Evolutionary conservation across 768 basidiomycete species (phyloP), one percentile per base, ranked within the genome.

Genomic region (Serendipita sp.): DNA sequence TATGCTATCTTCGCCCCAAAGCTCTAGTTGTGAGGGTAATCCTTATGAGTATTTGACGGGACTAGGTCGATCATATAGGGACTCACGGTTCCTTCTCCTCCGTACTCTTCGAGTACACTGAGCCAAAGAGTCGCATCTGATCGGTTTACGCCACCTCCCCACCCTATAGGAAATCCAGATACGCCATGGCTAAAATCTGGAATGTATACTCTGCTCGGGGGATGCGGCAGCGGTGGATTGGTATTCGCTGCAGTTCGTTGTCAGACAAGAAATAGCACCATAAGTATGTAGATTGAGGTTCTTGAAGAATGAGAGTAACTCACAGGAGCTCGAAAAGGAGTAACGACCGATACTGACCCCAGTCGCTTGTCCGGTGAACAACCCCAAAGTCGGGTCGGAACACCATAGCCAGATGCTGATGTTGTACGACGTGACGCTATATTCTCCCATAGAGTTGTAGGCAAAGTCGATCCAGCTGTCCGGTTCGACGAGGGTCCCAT

Each of bases 341-440:
- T 72, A 79, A 5, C 74, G 70, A 38, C 79, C 78, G 64, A 79
- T 76, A 68, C 71, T 78, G 64, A 75, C 71, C 1, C 77, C 77
- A 33, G 67, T 72, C 26, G 72, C 72, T 61, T 72, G 73, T 31
- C 72, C 66, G 31, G 53, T 58, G 53, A 58, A 58, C 48, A 74
- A 63, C 2, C 65, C 64, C 30, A 64, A 64, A 16, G 74, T 73
- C 17, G 64, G 61, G 26, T 58, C 53, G 14, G 69, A 67, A 26
- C 73, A 76, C 62, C 76, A 66, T 42, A 79, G 67, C 70, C 73
- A 79, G 22, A 77, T 76, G 14, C 74, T 74, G 64, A 70, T 76
- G 61, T 71, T 72, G 66, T 74, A 78, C 66, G 74, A 75, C 3
- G 76, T 75, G 30, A 72, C 66, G 42, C 74, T 74, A 64, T 75